Base-by-base conservation (phyloP, 1,284 basidiomycete species). In the Ustilago esculenta region DNA sequence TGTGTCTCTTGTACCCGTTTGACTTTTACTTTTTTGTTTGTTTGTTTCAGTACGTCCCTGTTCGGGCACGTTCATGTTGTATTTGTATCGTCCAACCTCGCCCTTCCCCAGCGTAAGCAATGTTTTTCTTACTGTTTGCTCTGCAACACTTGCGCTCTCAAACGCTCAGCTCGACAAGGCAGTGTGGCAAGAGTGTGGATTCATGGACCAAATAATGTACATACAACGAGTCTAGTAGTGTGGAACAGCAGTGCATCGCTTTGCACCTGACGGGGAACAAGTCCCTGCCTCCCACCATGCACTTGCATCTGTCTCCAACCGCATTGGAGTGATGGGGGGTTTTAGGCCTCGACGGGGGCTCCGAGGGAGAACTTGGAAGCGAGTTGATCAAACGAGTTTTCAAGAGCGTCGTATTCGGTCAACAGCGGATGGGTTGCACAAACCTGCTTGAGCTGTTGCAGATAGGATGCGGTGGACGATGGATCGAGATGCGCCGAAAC, bases 351-450 rank as follows among this genome's bases (percentile, higher is more conserved):
- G 23, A 24, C 47, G 5, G 42, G 24, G 3, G 55, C 51, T 4
- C 60, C 66, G 29, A 70, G 37, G 12, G 17, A 12, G 35, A 67
- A 67, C 17, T 49, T 48, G 11, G 21, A 36, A 1, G 64, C 58
- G 15, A 25, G 33, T 11, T 72, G 25, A n/a, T 63, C 55, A 21
- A 72, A 72, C 3, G 35, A 30, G 21, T 27, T 44, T 12, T 63
- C 34, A 10, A 72, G 44, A 1, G 40, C 35, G 14, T 43, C 27
- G 33, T 67, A 67, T 33, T 72, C 58, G 21, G 2, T 20, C 29
- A 67, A 3, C 27, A 72, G 27, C 7, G 64, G 58, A 47, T 72
- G 59, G 3, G 34, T 14, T 10, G 68, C 42, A 37, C 61, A 54
- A 15, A 45, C 39, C 37, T n/a, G 30, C 29, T 30, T 57, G 18